phyloP scores from a whole-genome alignment of 306 rosid species.

The Pyrus betulifolia region DNA sequence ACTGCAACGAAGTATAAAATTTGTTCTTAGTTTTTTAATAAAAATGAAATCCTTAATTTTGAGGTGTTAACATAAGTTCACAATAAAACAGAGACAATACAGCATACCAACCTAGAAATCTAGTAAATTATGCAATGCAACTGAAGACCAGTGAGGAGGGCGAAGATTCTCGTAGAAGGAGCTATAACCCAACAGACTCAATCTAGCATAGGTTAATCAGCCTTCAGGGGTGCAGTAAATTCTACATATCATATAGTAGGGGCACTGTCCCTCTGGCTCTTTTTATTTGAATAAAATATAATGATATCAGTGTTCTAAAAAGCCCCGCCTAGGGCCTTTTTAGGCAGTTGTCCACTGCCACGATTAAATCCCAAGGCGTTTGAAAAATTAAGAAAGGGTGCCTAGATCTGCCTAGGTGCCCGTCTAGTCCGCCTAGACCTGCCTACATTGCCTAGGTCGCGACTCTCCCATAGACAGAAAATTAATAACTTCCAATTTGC shows the following conservation, averaged over 20 bases:
- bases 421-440: too few species aligned
- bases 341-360: too few species aligned
- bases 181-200: not conserved
- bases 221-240: not conserved
- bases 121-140: not conserved
- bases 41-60: not conserved
- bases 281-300: not conserved
- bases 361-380: too few species aligned
- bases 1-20: constrained; percentile 36
- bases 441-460: too few species aligned
- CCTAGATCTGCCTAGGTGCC: too few species aligned
- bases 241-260: not conserved
- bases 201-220: not conserved
- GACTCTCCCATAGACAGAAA: too few species aligned
- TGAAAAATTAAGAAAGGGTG: too few species aligned
- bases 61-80: not conserved
- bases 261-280: not conserved
- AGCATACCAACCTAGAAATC: not conserved
- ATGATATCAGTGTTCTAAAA: not conserved
- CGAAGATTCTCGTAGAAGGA: not conserved
- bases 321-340: too few species aligned
- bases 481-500: too few species aligned
- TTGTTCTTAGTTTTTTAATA: not conserved
- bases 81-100: not conserved
- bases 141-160: not conserved